Evolutionary conservation across 495 filamentous ascomycete species (phyloP).

Genomic region (Coniosporium apollinis): DNA sequence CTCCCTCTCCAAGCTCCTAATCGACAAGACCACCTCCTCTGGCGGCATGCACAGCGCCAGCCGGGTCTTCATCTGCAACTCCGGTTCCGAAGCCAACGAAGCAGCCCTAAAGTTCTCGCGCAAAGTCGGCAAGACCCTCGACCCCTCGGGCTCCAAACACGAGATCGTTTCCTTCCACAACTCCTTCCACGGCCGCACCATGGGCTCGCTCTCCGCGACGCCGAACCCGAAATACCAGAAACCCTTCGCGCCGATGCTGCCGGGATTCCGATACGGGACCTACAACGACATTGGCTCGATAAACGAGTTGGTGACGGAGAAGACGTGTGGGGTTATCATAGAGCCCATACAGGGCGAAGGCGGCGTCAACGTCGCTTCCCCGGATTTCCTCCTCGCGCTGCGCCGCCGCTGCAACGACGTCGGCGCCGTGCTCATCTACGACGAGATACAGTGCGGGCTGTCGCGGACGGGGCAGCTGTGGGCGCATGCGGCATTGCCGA

Average conservation of each 20-base stretch:
- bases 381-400: constrained; percentile 64
- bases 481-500: constrained; percentile 62
- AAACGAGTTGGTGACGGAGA: constrained; percentile 53
- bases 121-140: constrained; percentile 62
- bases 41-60: constrained; percentile 66
- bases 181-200: constrained; percentile 91
- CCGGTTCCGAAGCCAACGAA: constrained; percentile 89
- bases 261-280: constrained; percentile 72
- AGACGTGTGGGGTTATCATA: constrained; percentile 87
- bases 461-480: constrained; percentile 74
- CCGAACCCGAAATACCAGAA: constrained; percentile 98
- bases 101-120: constrained; percentile 96
- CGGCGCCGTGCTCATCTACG: constrained; percentile 77
- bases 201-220: constrained; percentile 81
- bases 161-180: constrained; percentile 79
- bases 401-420: constrained; percentile 70
- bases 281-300: constrained; percentile 68
- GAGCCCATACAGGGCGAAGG: constrained; percentile 98
- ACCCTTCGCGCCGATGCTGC: constrained; percentile 88
- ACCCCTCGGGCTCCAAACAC: constrained; percentile 55
- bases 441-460: constrained; percentile 93
- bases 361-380: constrained; percentile 67
- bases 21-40: constrained; percentile 53
- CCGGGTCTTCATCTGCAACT: constrained; percentile 89
- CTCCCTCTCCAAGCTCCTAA: constrained; percentile 66